Percentiles rank a stretch among this genome's conserved stretches.
phyloP scores from a whole-genome alignment of 164 flowering plant species.

The Pachysandra terminalis region DNA sequence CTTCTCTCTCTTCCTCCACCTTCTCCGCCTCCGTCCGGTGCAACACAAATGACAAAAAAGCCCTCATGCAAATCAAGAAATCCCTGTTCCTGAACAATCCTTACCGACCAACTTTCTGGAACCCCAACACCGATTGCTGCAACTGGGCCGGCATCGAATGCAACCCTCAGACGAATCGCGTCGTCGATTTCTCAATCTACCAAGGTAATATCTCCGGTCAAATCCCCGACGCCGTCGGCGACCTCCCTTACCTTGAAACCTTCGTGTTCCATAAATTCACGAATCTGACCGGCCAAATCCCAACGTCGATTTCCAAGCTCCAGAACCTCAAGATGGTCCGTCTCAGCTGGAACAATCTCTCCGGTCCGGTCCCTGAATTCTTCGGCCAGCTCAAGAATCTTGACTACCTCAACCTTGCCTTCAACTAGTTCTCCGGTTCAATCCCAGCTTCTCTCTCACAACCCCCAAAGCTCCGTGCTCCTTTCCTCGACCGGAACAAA shows the following conservation, averaged over 20 bases:
- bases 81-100: slow-evolving; percentile 57
- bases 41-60: too few relatives aligned
- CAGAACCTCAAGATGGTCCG: slow-evolving; percentile 35
- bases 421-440: too few relatives aligned
- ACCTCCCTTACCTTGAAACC: slow-evolving; percentile 51
- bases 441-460: slow-evolving; percentile 30
- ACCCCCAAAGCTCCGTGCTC: slow-evolving; percentile 30
- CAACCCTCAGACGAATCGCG: slow-evolving; percentile 34
- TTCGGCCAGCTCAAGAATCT: slow-evolving; percentile 39
- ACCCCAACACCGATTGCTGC: slow-evolving; percentile 20
- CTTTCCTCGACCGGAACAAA: slow-evolving; percentile 54
- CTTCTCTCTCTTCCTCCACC: slow-evolving; percentile 14
- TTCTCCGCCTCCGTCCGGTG: too few relatives aligned
- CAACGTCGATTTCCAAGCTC: slow-evolving; percentile 51
- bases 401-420: slow-evolving; percentile 42
- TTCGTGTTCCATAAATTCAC: slow-evolving; percentile 44
- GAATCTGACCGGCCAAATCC: slow-evolving; percentile 64
- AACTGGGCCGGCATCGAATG: neutral
- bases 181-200: slow-evolving; percentile 44
- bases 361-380: too few relatives aligned
- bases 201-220: slow-evolving; percentile 39
- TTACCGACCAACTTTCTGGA: slow-evolving; percentile 57
- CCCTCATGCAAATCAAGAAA: too few relatives aligned
- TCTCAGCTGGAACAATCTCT: slow-evolving; percentile 47
- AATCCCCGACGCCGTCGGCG: slow-evolving; percentile 56